Evolutionary conservation across 306 rosid species (phyloP), one percentile per base, ranked within the genome.

Genomic region (Cucumis melo): DNA sequence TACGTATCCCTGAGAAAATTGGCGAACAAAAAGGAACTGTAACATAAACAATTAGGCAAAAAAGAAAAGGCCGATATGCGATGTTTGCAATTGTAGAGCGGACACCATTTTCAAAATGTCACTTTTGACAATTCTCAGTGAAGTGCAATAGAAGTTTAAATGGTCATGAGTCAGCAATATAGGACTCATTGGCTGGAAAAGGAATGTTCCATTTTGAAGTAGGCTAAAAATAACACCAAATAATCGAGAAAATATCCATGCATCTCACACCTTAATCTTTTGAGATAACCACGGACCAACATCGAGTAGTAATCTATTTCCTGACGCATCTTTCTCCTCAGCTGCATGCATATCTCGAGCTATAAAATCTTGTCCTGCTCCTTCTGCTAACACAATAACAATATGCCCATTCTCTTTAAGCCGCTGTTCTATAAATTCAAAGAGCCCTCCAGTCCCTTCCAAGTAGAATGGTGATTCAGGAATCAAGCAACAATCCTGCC

Each of bases 401-500:
- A 94, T 74, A 81, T 94, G 98, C 56, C 98, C 96, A 86, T 87
- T 91, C 82, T 91, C 91, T 87, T 90, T 90, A 79, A 94, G 85
- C 80, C 92, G 89, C 39, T 84, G 82, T 80, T 91, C 96, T 78
- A 89, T 79, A 82, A 88, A 91, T 78, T 94, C 90, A 81, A 85
- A 94, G 75, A 90, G 93, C 58, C 96, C 98, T 82, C 97, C 98
- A 59, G 1, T 75, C 77, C 98, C 98, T 83, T 94, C 97, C 81
- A 90, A 91, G 85, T 85, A 91, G 88, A 93, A 94, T 29, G 97
- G 91, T 74, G 96, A 90, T 87, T 94, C 98, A 46, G 98, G 97
- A 89, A 94, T 87, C 89, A 94, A 87, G 87, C 98, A 91, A 84
- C 98, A 94, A 85, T 91, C 97, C 98, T 91, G 95, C 88, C 83